phyloP scores from a whole-genome alignment of 2,329 filamentous ascomycete genomes.

The Metarhizium rileyi region DNA sequence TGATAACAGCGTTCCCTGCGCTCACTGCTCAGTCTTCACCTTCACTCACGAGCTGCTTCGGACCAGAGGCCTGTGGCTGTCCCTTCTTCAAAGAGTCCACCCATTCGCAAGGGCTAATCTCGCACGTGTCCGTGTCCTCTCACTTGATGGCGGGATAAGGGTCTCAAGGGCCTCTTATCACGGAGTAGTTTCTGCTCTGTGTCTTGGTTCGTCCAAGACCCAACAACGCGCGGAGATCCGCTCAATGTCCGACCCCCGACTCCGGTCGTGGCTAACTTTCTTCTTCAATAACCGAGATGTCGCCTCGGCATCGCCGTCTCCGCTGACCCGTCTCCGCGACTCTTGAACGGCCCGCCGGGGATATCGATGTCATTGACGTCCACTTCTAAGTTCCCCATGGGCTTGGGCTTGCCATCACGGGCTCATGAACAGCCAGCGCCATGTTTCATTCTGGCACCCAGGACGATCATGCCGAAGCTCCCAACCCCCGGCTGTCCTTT shows the following conservation, averaged over 20 bases:
- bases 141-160: not conserved
- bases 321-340: not conserved
- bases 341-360: not conserved
- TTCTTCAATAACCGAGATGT: constrained; percentile 1
- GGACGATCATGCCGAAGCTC: not conserved
- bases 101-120: not conserved
- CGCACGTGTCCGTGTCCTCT: constrained; percentile 1
- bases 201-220: too few species aligned
- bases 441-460: not conserved
- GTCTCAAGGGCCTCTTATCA: too few species aligned
- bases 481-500: not conserved
- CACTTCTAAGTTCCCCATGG: too few species aligned
- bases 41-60: too few species aligned
- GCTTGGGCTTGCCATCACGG: too few species aligned
- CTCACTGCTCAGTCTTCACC: too few species aligned
- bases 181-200: too few species aligned
- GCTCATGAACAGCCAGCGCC: not conserved
- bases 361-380: not conserved
- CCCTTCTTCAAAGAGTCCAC: too few species aligned
- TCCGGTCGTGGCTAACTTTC: not conserved
- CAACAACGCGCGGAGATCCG: constrained; percentile 7
- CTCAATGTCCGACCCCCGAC: constrained; percentile 4
- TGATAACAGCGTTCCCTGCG: not conserved
- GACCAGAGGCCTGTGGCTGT: too few species aligned
- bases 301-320: constrained; percentile 6